These are phyloP conservation scores for Aspergillus heteromorphus DNA, from an alignment of 495 filamentous ascomycete genomes.

Conservation along the genomic window DNA sequence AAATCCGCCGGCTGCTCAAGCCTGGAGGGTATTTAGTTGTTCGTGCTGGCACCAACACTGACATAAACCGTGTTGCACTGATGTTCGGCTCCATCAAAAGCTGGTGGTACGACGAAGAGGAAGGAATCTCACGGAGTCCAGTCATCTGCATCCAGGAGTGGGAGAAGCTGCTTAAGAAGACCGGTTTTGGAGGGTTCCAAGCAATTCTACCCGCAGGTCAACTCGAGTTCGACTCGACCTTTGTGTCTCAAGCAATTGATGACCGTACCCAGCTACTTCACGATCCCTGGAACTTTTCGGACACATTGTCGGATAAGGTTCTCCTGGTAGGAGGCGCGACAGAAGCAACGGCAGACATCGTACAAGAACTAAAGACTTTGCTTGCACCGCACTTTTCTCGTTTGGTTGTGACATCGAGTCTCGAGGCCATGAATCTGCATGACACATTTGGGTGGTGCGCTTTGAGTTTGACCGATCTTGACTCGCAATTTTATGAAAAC, in stretches of 20 bases:
- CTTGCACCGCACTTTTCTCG: background rate
- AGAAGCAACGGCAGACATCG: background rate
- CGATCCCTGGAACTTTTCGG: background rate
- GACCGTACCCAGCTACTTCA: background rate
- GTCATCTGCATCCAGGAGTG: background rate
- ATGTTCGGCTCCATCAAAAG: background rate
- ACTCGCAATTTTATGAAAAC: background rate
- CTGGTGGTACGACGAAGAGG: slow-evolving; percentile 4
- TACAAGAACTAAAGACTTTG: background rate
- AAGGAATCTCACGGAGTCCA: background rate
- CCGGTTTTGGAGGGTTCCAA: slow-evolving; percentile 8
- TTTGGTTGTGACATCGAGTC: background rate
- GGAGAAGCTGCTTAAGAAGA: background rate
- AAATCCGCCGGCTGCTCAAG: slow-evolving; percentile 12
- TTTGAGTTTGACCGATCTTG: background rate
- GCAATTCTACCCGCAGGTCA: background rate
- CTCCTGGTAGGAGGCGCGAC: background rate
- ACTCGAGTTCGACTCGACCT: background rate
- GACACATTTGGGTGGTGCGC: background rate
- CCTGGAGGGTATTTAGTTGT: slow-evolving; percentile 19
- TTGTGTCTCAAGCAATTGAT: slow-evolving; percentile 8
- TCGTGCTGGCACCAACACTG: background rate
- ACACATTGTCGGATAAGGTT: background rate
- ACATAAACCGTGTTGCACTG: background rate
- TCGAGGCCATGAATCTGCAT: background rate